A percentile compares a stretch with the other conserved stretches of the same genome.
Evolutionary conservation across 805 yeast genomes (phyloP).

Genomic region (Saturnispora quitensis): DNA sequence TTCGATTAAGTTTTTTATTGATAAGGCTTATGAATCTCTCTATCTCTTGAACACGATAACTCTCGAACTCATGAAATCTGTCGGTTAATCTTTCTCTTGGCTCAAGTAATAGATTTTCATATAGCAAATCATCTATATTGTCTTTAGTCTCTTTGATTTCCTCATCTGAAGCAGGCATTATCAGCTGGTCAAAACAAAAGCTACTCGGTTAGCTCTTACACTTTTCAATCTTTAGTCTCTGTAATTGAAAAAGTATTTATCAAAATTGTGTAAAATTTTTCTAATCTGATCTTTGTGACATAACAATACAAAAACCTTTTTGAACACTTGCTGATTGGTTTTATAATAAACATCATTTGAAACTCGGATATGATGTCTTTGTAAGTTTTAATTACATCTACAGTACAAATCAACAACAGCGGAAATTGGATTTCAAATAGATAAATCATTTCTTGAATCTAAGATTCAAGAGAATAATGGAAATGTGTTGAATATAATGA

Average conservation of each 20-base stretch:
- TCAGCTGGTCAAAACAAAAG: not conserved
- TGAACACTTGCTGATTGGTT: too few species aligned
- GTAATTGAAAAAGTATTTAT: not conserved
- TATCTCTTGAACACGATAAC: not conserved
- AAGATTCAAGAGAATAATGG: too few species aligned
- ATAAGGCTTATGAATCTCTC: not conserved
- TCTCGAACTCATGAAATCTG: not conserved
- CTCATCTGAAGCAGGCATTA: not conserved
- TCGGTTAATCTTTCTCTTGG: not conserved
- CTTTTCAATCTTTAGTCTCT: not conserved
- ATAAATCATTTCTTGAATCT: too few species aligned
- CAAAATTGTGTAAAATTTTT: not conserved
- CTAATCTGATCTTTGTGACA: not conserved
- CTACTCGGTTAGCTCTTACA: not conserved
- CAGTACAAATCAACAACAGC: too few species aligned
- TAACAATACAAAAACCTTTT: too few species aligned
- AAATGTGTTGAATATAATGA: too few species aligned
- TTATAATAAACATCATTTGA: too few species aligned
- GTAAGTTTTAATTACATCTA: too few species aligned
- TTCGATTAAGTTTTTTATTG: constrained; percentile 5
- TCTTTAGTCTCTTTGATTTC: not conserved
- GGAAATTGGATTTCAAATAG: too few species aligned
- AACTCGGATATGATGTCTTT: too few species aligned
- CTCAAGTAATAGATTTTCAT: not conserved
- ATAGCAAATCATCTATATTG: not conserved